Percentiles rank a stretch among this genome's conserved stretches.
Evolutionary conservation across 2,329 filamentous ascomycete species (phyloP).

Genomic region (Didymella lethalis): DNA sequence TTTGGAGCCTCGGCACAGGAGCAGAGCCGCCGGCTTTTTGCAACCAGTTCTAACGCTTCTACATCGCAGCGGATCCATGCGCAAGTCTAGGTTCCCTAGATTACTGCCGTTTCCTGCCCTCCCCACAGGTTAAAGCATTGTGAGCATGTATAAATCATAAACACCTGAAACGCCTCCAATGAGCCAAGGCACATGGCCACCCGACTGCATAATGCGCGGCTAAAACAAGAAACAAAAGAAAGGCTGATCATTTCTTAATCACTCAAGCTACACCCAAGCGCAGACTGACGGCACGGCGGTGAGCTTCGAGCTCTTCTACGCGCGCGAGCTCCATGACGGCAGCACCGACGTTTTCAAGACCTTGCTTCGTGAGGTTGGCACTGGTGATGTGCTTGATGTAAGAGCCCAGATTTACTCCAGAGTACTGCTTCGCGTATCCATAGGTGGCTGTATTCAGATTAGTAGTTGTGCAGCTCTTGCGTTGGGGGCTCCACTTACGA

Average conservation of each 20-base stretch:
- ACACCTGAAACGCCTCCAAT: constrained; percentile 22
- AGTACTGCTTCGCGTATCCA: constrained; percentile 98
- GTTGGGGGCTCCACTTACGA: constrained; percentile 62
- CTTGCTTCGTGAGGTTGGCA: constrained; percentile 85
- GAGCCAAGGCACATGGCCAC: constrained; percentile 11
- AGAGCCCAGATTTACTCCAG: constrained; percentile 92
- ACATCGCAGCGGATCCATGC: constrained; percentile 13
- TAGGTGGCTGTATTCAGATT: constrained; percentile 76
- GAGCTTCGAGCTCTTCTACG: constrained; percentile 93
- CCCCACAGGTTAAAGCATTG: constrained; percentile 17
- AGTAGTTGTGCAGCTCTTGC: background rate
- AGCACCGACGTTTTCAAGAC: constrained; percentile 81
- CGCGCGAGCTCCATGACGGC: constrained; percentile 95
- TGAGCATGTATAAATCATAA: constrained; percentile 16
- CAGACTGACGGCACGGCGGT: constrained; percentile 76
- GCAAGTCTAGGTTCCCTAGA: constrained; percentile 16
- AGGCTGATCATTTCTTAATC: constrained; percentile 1
- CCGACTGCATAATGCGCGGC: constrained; percentile 10
- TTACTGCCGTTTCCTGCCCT: constrained; percentile 13
- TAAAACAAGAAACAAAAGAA: constrained; percentile 5
- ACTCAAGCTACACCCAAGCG: constrained; percentile 57
- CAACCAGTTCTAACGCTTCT: constrained; percentile 7
- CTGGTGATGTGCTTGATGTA: constrained; percentile 99
- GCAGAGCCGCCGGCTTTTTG: constrained; percentile 1
- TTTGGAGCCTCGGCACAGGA: constrained; percentile 13